Evolutionary conservation across 2,329 filamentous ascomycete genomes (phyloP).

Genomic region (Ophiostoma sp.): DNA sequence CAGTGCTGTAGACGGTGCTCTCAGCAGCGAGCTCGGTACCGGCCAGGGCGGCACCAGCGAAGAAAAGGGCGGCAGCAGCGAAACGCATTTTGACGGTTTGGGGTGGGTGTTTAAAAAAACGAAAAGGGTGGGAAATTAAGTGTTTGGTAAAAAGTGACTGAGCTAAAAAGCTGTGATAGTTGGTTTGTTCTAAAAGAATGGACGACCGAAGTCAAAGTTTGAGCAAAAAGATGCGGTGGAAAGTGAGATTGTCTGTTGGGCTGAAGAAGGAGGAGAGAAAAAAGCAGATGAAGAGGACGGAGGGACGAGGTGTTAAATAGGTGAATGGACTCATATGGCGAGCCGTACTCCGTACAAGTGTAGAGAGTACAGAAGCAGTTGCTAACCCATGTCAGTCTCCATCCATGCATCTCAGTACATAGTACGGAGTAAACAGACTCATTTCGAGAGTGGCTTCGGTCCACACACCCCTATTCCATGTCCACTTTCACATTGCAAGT

Average conservation of each 20-base stretch:
- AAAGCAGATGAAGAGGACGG: slow-evolving; percentile 26
- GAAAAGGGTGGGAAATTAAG: slow-evolving; percentile 22
- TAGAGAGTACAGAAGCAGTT: neutral
- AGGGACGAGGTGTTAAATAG: slow-evolving; percentile 35
- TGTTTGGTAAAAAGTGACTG: slow-evolving; percentile 23
- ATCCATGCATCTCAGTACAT: neutral
- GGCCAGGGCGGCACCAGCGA: slow-evolving; percentile 44
- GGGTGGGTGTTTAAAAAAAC: slow-evolving; percentile 12
- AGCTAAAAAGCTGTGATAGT: slow-evolving; percentile 29
- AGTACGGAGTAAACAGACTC: slow-evolving; percentile 10
- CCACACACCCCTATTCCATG: slow-evolving; percentile 21
- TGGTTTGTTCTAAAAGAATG: slow-evolving; percentile 35
- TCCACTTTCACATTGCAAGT: slow-evolving; percentile 20
- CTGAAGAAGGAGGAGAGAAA: slow-evolving; percentile 35
- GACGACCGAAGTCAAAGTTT: slow-evolving; percentile 41
- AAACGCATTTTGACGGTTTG: slow-evolving; percentile 58
- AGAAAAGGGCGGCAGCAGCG: slow-evolving; percentile 44
- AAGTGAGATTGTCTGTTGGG: slow-evolving; percentile 32
- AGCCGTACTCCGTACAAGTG: neutral
- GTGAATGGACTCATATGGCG: slow-evolving; percentile 1
- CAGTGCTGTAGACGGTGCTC: slow-evolving; percentile 52
- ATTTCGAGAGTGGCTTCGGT: slow-evolving; percentile 12
- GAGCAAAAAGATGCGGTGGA: slow-evolving; percentile 31
- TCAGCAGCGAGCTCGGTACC: slow-evolving; percentile 28
- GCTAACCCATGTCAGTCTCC: neutral